Evolutionary conservation across 2,329 filamentous ascomycete species (phyloP).

Genomic region (Cladophialophora bantiana): DNA sequence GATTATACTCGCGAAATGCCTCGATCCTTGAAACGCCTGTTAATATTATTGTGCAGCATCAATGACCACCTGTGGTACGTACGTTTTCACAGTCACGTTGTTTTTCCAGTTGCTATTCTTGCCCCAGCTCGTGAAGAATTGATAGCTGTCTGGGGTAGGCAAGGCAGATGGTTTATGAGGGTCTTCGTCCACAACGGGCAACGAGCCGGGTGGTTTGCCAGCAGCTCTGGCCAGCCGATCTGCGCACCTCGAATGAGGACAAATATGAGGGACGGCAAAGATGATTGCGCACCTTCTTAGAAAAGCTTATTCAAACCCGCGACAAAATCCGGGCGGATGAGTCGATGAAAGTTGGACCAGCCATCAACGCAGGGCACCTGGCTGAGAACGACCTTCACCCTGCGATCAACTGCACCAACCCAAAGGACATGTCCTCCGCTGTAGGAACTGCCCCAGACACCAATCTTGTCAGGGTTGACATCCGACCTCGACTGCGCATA

Average conservation of each 20-base stretch:
- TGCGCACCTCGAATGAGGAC: background rate
- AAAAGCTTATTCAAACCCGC: slow-evolving; percentile 40
- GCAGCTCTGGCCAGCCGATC: background rate
- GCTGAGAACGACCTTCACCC: slow-evolving; percentile 49
- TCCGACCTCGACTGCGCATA: slow-evolving; percentile 40
- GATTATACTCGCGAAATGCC: slow-evolving; percentile 25
- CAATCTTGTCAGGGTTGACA: slow-evolving; percentile 43
- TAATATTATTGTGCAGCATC: slow-evolving; percentile 6
- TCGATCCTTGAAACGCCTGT: background rate
- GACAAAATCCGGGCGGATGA: slow-evolving; percentile 44
- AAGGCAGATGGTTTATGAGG: background rate
- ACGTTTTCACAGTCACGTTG: slow-evolving; percentile 45
- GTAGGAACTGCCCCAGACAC: slow-evolving; percentile 49
- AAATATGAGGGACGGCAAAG: background rate
- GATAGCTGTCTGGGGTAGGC: slow-evolving; percentile 41
- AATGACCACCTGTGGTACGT: slow-evolving; percentile 23
- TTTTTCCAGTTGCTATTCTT: slow-evolving; percentile 48
- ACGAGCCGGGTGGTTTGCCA: background rate
- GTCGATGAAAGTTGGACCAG: slow-evolving; percentile 44
- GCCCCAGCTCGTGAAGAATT: slow-evolving; percentile 45
- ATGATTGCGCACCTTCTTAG: slow-evolving; percentile 36
- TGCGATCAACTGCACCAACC: slow-evolving; percentile 48
- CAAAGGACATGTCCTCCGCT: slow-evolving; percentile 49
- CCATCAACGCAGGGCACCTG: slow-evolving; percentile 47
- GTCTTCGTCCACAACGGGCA: background rate